Percentiles rank a stretch among this genome's conserved stretches.
phyloP scores from a whole-genome alignment of 129 eudicot genomes.

The Tanacetum coccineum region DNA sequence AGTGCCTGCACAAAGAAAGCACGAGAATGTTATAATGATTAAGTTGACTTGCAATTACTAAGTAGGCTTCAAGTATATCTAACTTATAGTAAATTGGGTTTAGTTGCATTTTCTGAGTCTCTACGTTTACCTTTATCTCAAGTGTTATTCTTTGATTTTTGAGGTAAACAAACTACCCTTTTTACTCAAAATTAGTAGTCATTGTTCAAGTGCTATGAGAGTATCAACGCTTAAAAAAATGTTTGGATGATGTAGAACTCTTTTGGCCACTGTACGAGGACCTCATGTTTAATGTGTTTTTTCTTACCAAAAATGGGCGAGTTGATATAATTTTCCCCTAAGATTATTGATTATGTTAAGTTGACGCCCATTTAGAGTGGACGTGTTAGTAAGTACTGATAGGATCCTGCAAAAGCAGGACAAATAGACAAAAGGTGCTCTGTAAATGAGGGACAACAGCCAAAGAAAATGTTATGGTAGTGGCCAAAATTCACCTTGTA shows the following conservation, averaged over 20 bases:
- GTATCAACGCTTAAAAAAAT: neutral
- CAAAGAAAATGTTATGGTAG: neutral
- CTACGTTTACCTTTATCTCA: too few species aligned
- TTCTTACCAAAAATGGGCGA: neutral
- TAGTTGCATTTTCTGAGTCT: too few species aligned
- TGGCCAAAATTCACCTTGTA: neutral
- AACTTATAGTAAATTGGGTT: too few species aligned
- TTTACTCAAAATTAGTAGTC: neutral
- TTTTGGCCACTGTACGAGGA: neutral
- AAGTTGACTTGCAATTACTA: neutral
- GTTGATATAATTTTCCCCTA: neutral
- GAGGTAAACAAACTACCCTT: neutral
- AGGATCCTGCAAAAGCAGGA: too few species aligned
- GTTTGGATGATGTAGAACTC: neutral
- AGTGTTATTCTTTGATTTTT: neutral
- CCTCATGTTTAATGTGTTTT: neutral
- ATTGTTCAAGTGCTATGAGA: neutral
- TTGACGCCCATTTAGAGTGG: neutral
- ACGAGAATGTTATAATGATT: neutral
- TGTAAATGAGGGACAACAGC: neutral
- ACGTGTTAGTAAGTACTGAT: too few species aligned
- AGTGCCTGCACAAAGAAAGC: conserved; percentile 48
- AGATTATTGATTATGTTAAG: neutral
- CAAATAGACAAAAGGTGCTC: neutral
- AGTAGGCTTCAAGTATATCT: neutral